These are phyloP conservation scores for Chlamydomonas urium DNA, from an alignment of 139 green algal species.

Conservation along the genomic window DNA sequence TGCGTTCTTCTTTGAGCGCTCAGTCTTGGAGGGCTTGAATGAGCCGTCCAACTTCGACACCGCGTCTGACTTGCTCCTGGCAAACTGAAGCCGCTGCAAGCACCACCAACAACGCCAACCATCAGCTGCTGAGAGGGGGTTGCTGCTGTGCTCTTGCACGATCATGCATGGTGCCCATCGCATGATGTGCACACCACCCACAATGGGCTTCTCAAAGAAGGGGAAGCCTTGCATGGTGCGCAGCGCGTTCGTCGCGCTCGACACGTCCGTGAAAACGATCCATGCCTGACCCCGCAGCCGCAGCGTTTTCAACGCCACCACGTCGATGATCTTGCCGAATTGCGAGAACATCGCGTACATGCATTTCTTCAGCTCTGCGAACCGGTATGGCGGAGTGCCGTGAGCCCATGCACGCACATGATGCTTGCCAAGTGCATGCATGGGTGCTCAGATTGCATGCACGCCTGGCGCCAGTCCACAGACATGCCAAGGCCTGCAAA, in stretches of 20 bases:
- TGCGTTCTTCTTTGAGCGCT: constrained; percentile 49
- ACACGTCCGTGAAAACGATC: constrained; percentile 89
- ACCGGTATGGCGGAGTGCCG: not conserved
- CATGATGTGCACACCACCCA: constrained; percentile 33
- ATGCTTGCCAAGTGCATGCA: not conserved
- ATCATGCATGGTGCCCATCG: constrained; percentile 11
- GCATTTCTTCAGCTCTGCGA: constrained; percentile 89
- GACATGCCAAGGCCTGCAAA: not conserved
- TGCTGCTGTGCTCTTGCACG: no score
- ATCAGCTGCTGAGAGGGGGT: no score
- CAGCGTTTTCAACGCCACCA: constrained; percentile 83
- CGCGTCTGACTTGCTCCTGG: constrained; percentile 87
- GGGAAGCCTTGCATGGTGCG: constrained; percentile 93
- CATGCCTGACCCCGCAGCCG: constrained; percentile 90
- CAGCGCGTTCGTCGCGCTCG: constrained; percentile 76
- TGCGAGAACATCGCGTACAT: constrained; percentile 93
- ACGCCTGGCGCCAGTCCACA: not conserved
- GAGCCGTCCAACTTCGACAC: constrained; percentile 81
- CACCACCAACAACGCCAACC: no score
- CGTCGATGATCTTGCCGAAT: constrained; percentile 93
- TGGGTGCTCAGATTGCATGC: not conserved
- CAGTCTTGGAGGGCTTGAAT: constrained; percentile 69
- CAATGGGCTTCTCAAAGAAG: constrained; percentile 96
- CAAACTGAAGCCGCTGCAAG: constrained; percentile 76
- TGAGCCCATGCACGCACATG: not conserved